A percentile compares a stretch with the other conserved stretches of the same genome.
Conservation (phyloP, 352 stramenopile genomes). For the Phytophthora tentaculata region DNA sequence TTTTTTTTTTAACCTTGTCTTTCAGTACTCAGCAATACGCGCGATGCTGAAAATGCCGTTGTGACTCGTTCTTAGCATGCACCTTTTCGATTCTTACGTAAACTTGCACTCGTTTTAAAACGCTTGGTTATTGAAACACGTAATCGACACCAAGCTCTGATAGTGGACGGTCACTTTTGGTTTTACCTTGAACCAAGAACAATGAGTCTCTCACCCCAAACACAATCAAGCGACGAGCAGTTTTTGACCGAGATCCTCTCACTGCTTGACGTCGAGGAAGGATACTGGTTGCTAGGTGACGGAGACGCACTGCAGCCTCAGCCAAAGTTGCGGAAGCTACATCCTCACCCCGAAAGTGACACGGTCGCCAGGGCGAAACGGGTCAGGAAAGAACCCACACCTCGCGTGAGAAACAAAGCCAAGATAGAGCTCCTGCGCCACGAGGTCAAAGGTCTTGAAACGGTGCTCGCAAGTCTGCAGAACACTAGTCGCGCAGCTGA, state of each 20-base stretch:
- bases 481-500: constrained; percentile 1
- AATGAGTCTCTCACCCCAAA: constrained; percentile 13
- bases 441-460: constrained; percentile 25
- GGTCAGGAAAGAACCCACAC: constrained; percentile 10
- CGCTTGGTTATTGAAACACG: constrained; percentile 9
- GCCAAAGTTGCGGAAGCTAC: constrained; percentile 3
- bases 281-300: constrained; percentile 1
- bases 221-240: constrained; percentile 13
- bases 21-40: not conserved
- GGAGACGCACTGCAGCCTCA: not conserved
- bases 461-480: constrained; percentile 25
- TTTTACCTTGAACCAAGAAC: constrained; percentile 1
- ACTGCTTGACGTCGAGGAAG: constrained; percentile 26
- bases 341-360: constrained; percentile 8
- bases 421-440: constrained; percentile 34
- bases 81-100: constrained; percentile 17
- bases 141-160: constrained; percentile 1
- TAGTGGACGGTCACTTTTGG: constrained; percentile 13
- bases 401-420: constrained; percentile 30
- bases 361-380: constrained; percentile 4
- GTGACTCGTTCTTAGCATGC: constrained; percentile 5
- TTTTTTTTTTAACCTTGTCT: too few relatives aligned
- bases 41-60: constrained; percentile 1
- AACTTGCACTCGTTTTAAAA: constrained; percentile 28
- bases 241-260: constrained; percentile 28